A percentile compares a stretch with the other conserved stretches of the same genome.
Conservation (phyloP, 345 rosid genomes). For the Populus davidiana region DNA sequence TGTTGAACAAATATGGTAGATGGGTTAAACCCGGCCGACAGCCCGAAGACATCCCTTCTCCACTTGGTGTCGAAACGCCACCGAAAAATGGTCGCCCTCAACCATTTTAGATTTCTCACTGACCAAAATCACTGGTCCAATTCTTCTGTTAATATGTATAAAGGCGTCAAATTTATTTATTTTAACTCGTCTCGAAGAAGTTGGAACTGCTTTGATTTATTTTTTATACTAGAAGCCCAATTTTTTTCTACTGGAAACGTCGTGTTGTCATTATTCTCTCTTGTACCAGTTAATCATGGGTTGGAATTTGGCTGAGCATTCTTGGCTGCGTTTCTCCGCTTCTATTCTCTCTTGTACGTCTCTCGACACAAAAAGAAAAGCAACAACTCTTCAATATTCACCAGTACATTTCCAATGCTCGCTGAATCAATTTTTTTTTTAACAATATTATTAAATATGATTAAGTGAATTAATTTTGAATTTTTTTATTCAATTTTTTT, state of each 20-base stretch:
- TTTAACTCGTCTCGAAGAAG: background rate
- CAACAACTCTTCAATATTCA: no score
- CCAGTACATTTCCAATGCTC: no score
- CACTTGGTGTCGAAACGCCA: conserved; percentile 11
- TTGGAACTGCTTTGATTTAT: background rate
- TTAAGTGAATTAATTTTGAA: no score
- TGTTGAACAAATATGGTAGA: conserved; percentile 52
- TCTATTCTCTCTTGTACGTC: background rate
- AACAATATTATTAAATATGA: no score
- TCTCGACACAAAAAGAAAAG: no score
- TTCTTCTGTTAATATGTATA: background rate
- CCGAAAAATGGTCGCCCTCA: background rate
- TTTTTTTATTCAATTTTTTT: no score
- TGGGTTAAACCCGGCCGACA: conserved; percentile 71
- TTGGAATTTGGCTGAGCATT: background rate
- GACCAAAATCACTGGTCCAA: background rate
- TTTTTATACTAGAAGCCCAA: background rate
- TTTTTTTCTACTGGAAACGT: background rate
- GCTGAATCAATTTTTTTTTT: no score
- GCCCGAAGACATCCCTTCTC: conserved; percentile 71
- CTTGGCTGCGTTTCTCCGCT: background rate
- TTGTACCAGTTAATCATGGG: background rate
- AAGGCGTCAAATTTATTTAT: background rate
- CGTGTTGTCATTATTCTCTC: background rate
- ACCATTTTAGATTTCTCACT: background rate